Conservation (phyloP, 2,329 filamentous ascomycete genomes). For the Gyromitra esculenta region DNA sequence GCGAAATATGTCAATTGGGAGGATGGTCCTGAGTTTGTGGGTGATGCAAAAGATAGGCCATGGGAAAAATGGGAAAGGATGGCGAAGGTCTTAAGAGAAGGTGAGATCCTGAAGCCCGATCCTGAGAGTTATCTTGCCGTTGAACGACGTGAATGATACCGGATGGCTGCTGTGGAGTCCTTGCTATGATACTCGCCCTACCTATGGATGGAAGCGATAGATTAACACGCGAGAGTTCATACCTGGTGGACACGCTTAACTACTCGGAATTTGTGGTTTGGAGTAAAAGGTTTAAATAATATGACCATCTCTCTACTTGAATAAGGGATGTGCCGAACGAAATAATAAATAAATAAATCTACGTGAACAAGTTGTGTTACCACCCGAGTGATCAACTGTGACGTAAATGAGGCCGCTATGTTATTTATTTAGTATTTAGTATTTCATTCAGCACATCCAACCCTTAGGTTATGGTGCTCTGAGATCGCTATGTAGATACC, state of each 20-base stretch:
- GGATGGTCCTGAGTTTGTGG: constrained; percentile 23
- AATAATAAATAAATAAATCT: too few species aligned
- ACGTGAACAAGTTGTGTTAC: too few species aligned
- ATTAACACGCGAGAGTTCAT: neutral
- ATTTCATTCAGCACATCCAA: too few species aligned
- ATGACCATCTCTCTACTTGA: too few species aligned
- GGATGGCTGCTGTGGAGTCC: neutral
- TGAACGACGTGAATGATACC: neutral
- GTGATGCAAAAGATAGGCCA: neutral
- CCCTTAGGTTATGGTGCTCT: too few species aligned
- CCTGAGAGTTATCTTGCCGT: neutral
- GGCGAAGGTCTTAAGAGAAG: constrained; percentile 34
- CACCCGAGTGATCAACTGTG: neutral
- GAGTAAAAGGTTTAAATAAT: neutral
- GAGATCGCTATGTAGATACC: too few species aligned
- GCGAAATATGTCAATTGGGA: constrained; percentile 36
- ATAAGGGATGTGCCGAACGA: too few species aligned
- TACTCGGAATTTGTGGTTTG: neutral
- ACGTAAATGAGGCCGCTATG: neutral
- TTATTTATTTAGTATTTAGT: too few species aligned
- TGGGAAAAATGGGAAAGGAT: constrained; percentile 39
- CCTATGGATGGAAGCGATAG: neutral
- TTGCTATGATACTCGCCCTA: neutral
- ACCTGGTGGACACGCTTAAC: neutral
- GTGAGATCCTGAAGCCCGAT: constrained; percentile 23